Evolutionary conservation across 768 basidiomycete species (phyloP), one percentile per base, ranked within the genome.

Genomic region (Sutorius australiensis): DNA sequence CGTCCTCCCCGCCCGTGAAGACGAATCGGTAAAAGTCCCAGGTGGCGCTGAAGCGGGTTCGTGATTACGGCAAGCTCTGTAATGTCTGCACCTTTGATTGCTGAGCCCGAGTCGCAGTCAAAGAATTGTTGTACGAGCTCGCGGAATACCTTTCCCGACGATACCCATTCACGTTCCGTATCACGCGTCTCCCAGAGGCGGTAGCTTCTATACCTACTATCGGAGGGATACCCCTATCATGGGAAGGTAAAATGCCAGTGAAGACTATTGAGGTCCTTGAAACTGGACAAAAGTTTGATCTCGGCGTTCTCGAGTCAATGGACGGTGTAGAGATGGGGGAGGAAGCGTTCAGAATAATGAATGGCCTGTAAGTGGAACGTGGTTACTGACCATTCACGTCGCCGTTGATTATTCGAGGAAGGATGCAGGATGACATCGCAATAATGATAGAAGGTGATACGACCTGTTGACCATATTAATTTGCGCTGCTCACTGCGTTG

Each of bases 71-170:
- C 1, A 10, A 36, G 53, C 3, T 31, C 13, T 27, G 24, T 24
- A 24, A 24, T 27, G n/a, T n/a, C 14, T 16, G 10, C 8, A 13
- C 14, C 2, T 10, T 1, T 30, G 30, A 24, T 43, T 31, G 30
- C 44, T 52, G 2, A 44, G 2, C n/a, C 34, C 11, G 27, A 16
- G 5, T 27, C 45, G 8, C 43, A 87, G 86, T 83, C 6, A 72
- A 82, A 48, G 87, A 89, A 64, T 71, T 87, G 17, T 75, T 86
- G 5, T 80, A 87, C 54, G 86, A 89, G 62, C 70, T 91, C 39
- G 75, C 81, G 1, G 86, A 86, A 58, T 89, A 86, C 59, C 74
- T 90, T 27, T 75, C 79, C n/a, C 73, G 72, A 44, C 78, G 87
- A 36, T 86, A 87, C 59, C 87, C 88, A 4, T 68, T 65, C 17